phyloP scores from a whole-genome alignment of 495 filamentous ascomycete genomes.

The Aspergillus diversus region DNA sequence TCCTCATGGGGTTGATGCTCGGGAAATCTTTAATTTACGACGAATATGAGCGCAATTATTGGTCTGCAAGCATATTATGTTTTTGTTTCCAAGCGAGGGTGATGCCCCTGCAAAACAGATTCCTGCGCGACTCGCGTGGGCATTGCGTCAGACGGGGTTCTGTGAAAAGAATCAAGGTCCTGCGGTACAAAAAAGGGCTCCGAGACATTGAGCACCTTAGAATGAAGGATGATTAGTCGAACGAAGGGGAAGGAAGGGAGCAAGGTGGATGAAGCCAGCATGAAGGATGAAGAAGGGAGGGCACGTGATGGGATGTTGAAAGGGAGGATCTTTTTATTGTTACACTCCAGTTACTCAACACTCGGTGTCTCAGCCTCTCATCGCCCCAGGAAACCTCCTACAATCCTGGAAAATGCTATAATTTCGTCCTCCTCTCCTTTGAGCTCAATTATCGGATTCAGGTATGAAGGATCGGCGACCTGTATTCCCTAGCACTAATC shows the following conservation, averaged over 20 bases:
- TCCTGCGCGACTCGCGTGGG: conserved; percentile 8
- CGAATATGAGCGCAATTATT: not conserved
- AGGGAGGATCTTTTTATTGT: not conserved
- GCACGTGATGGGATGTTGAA: conserved; percentile 6
- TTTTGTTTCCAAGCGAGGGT: conserved; percentile 1
- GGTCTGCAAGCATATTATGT: not conserved
- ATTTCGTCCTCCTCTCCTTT: not conserved
- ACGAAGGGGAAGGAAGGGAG: conserved; percentile 3
- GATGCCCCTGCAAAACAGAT: not conserved
- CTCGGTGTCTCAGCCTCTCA: conserved; percentile 2
- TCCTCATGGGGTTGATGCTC: not conserved
- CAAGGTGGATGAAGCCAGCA: not conserved
- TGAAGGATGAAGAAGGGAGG: conserved; percentile 2
- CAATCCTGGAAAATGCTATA: conserved; percentile 5
- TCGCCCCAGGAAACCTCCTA: not conserved
- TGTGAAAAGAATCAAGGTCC: not conserved
- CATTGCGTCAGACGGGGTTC: conserved; percentile 10
- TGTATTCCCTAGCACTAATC: not conserved
- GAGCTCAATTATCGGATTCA: not conserved
- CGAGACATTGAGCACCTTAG: conserved; percentile 7
- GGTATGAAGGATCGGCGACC: conserved; percentile 2
- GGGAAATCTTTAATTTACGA: not conserved
- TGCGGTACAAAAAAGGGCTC: not conserved
- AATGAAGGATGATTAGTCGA: conserved; percentile 10
- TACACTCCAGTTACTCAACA: not conserved